Conservation (phyloP, 345 rosid genomes). For the Luvunga scandens region DNA sequence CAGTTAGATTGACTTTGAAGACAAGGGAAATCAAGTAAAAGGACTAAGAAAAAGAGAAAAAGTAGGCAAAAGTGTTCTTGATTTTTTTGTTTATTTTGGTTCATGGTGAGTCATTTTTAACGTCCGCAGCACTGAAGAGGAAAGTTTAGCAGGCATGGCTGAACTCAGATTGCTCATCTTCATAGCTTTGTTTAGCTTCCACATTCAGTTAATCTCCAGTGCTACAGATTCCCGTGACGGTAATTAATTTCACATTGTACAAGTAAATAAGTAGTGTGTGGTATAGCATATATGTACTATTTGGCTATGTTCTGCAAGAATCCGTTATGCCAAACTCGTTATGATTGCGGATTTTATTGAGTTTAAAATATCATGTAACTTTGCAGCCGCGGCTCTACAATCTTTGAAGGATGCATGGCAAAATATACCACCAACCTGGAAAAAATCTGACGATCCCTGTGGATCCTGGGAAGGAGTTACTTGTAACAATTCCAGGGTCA, state of each 20-base stretch:
- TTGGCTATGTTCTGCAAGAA: too few species aligned
- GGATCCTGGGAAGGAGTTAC: slow-evolving; percentile 90
- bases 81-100: not conserved
- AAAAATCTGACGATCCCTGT: slow-evolving; percentile 72
- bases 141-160: slow-evolving; percentile 3
- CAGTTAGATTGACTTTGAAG: slow-evolving; percentile 14
- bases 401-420: slow-evolving; percentile 75
- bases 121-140: not conserved
- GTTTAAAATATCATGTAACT: not conserved
- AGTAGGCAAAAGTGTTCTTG: not conserved
- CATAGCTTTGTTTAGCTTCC: not conserved
- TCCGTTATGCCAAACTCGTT: too few species aligned
- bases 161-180: slow-evolving; percentile 6
- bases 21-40: slow-evolving; percentile 15
- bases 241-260: not conserved
- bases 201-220: not conserved
- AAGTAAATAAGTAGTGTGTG: too few species aligned
- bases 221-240: slow-evolving; percentile 10
- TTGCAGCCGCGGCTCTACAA: slow-evolving; percentile 68
- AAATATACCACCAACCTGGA: slow-evolving; percentile 81
- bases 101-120: not conserved
- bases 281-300: not conserved
- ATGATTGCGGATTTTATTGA: not conserved
- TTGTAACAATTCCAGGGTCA: slow-evolving; percentile 68
- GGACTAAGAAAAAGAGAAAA: not conserved